Percentiles rank a stretch among this genome's conserved stretches.
phyloP scores from a whole-genome alignment of 2,329 filamentous ascomycete species.

The Botrytis byssoidea region DNA sequence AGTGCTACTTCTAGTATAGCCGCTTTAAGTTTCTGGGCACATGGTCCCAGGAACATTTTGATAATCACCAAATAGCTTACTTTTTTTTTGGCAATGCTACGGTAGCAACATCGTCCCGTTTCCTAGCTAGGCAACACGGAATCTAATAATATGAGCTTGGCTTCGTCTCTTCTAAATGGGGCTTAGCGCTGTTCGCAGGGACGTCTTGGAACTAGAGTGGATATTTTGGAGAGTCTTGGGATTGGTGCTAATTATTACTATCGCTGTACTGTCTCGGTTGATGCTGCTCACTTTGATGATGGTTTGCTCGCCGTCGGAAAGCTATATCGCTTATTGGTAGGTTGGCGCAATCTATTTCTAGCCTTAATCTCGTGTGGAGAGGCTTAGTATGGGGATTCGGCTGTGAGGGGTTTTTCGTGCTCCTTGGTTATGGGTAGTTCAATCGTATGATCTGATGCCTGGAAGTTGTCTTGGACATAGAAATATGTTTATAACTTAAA shows the following conservation, averaged over 20 bases:
- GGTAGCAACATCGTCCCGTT: background rate
- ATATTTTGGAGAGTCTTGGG: background rate
- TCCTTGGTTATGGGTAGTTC: background rate
- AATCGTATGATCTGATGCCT: background rate
- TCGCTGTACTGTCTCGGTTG: background rate
- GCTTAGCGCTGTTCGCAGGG: background rate
- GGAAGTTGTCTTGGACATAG: background rate
- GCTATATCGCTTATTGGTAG: background rate
- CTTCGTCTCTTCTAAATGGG: background rate
- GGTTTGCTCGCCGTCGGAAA: background rate
- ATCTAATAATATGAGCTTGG: background rate
- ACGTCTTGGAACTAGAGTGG: background rate
- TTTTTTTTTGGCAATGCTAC: background rate
- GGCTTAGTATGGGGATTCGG: background rate
- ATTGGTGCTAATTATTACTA: background rate
- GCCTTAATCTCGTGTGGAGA: background rate
- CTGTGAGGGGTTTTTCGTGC: background rate
- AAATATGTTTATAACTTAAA: background rate
- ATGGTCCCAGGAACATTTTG: background rate
- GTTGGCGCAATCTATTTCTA: background rate
- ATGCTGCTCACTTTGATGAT: background rate
- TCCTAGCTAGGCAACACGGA: background rate
- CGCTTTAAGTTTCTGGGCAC: background rate
- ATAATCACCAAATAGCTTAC: background rate
- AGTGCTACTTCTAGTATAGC: background rate